These are phyloP conservation scores for Zymoseptoria crescenta DNA, from an alignment of 2,329 filamentous ascomycete genomes.

Conservation along the genomic window DNA sequence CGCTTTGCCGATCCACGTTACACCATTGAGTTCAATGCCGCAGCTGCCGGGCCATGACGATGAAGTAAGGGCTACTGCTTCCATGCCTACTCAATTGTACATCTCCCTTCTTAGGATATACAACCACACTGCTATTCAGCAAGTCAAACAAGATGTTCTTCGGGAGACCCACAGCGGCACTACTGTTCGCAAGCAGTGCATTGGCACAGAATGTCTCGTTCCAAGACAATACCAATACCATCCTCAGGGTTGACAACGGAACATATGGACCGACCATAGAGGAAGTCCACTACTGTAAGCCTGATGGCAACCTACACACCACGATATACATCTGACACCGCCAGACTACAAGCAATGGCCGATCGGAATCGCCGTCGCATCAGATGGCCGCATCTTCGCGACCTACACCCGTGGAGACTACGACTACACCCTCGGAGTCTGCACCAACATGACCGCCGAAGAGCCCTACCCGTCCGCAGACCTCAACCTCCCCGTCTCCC, in stretches of 20 bases:
- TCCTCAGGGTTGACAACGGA: constrained; percentile 40
- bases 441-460: constrained; percentile 42
- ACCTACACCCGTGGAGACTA: constrained; percentile 42
- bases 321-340: background rate
- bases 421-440: constrained; percentile 41
- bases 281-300: constrained; percentile 39
- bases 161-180: background rate
- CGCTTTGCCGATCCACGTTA: background rate
- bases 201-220: constrained; percentile 18
- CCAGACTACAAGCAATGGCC: constrained; percentile 39
- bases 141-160: background rate
- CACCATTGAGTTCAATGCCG: background rate
- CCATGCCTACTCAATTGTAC: background rate
- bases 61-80: background rate
- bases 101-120: background rate
- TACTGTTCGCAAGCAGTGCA: constrained; percentile 10
- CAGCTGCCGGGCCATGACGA: background rate
- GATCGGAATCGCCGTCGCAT: constrained; percentile 39
- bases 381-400: constrained; percentile 37
- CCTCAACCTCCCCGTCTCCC: constrained; percentile 29
- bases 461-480: constrained; percentile 37
- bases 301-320: background rate
- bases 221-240: constrained; percentile 24
- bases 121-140: background rate
- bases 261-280: constrained; percentile 42